Evolutionary conservation across 106 monocot genomes (phyloP).

Genomic region (Triglochin maritima): DNA sequence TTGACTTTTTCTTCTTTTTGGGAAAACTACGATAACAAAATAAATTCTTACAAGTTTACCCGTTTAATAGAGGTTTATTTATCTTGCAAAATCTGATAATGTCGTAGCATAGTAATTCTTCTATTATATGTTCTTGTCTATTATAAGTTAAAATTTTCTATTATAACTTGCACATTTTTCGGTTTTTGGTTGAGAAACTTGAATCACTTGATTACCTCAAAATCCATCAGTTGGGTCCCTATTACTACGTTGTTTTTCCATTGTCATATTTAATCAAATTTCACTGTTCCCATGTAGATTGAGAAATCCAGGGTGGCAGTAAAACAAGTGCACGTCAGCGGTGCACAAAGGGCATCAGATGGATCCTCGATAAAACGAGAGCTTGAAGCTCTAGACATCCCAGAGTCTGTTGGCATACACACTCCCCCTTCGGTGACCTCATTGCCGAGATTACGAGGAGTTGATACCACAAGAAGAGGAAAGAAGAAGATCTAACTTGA

Average conservation of each 20-base stretch:
- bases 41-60: background rate
- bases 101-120: background rate
- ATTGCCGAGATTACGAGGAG: slow-evolving; percentile 1
- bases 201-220: too few relatives aligned
- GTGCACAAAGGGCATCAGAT: slow-evolving; percentile 20
- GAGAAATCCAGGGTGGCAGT: slow-evolving; percentile 48
- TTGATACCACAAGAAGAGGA: background rate
- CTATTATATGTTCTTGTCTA: background rate
- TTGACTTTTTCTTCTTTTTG: background rate
- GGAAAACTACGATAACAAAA: background rate
- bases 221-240: background rate
- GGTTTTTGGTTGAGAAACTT: background rate
- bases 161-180: background rate
- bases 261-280: background rate
- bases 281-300: slow-evolving; percentile 37
- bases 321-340: slow-evolving; percentile 31
- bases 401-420: slow-evolving; percentile 67
- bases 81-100: background rate
- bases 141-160: background rate
- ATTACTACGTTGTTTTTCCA: background rate
- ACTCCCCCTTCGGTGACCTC: background rate
- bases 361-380: slow-evolving; percentile 42
- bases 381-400: slow-evolving; percentile 52
- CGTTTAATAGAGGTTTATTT: background rate
- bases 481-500: slow-evolving; percentile 1